Percentiles rank a stretch among this genome's conserved stretches.
phyloP scores from a whole-genome alignment of 192 early-diverging fungal genomes.

The Entomortierella parvispora region DNA sequence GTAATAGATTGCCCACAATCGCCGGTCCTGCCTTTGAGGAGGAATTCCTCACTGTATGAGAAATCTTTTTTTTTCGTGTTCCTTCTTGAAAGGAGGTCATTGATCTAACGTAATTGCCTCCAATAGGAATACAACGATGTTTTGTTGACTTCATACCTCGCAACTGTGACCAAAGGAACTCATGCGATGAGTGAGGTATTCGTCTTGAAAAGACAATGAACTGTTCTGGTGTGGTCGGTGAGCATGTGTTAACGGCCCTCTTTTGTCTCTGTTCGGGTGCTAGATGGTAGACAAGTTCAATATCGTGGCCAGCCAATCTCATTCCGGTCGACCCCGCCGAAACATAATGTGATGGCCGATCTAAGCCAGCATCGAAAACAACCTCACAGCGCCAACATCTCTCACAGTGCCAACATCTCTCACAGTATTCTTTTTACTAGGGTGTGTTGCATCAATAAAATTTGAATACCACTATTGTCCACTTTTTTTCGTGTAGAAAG shows the following conservation, averaged over 20 bases:
- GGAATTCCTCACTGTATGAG: slow-evolving; percentile 74
- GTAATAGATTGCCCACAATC: slow-evolving; percentile 76
- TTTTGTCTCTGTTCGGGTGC: background rate
- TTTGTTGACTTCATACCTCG: slow-evolving; percentile 77
- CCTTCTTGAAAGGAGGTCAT: background rate
- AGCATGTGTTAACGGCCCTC: background rate
- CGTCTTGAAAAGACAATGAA: background rate
- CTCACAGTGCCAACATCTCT: no score
- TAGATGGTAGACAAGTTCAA: slow-evolving; percentile 53
- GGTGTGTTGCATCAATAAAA: no score
- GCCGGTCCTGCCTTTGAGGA: slow-evolving; percentile 72
- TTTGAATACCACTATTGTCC: no score
- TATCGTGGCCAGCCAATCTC: slow-evolving; percentile 16
- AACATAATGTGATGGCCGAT: slow-evolving; percentile 38
- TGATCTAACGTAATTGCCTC: background rate
- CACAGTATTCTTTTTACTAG: no score
- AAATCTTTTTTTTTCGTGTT: slow-evolving; percentile 3
- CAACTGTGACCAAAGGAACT: slow-evolving; percentile 81
- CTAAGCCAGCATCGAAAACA: no score
- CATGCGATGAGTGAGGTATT: slow-evolving; percentile 71
- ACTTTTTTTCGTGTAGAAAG: no score
- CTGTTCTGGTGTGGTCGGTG: no score
- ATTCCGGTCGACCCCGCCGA: slow-evolving; percentile 27
- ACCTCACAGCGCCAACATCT: no score
- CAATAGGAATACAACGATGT: slow-evolving; percentile 86